A percentile compares a stretch with the other conserved stretches of the same genome.
These are phyloP conservation scores for Paralagenidium karlingii DNA, from an alignment of 352 stramenopile genomes.

Conservation along the genomic window DNA sequence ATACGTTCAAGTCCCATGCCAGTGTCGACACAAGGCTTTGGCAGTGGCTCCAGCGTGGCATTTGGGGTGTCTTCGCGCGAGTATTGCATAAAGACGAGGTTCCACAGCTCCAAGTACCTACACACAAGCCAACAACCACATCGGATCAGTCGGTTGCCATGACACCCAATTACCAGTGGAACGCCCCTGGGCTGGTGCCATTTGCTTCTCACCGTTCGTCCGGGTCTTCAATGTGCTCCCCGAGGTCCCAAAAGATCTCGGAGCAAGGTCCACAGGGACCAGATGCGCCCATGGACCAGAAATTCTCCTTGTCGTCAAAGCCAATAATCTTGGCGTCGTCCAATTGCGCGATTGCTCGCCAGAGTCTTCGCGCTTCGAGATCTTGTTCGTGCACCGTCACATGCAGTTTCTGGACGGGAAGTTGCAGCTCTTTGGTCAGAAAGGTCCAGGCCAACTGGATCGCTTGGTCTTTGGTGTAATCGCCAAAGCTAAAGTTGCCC, in stretches of 20 bases:
- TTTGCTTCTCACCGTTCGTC: slow-evolving; percentile 23
- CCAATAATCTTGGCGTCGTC: slow-evolving; percentile 30
- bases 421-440: slow-evolving; percentile 81
- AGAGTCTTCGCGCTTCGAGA: slow-evolving; percentile 39
- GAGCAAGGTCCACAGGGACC: slow-evolving; percentile 90
- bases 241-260: slow-evolving; percentile 93
- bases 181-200: too few species aligned
- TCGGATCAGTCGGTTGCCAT: slow-evolving; percentile 44
- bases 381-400: slow-evolving; percentile 60
- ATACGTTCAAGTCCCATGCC: slow-evolving; percentile 96
- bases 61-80: slow-evolving; percentile 62
- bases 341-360: slow-evolving; percentile 37
- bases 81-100: slow-evolving; percentile 97
- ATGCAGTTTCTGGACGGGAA: slow-evolving; percentile 41
- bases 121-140: slow-evolving; percentile 20
- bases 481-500: slow-evolving; percentile 96
- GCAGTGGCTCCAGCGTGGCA: slow-evolving; percentile 67
- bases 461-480: slow-evolving; percentile 97
- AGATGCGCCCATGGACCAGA: slow-evolving; percentile 94
- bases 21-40: slow-evolving; percentile 91
- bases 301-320: slow-evolving; percentile 89
- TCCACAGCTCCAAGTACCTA: slow-evolving; percentile 92
- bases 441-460: slow-evolving; percentile 92
- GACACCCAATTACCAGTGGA: slow-evolving; percentile 32
- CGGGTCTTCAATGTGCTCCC: slow-evolving; percentile 66